A percentile compares a stretch with the other conserved stretches of the same genome.
Conservation (phyloP, 129 eudicot species). For the Escallonia rubra region DNA sequence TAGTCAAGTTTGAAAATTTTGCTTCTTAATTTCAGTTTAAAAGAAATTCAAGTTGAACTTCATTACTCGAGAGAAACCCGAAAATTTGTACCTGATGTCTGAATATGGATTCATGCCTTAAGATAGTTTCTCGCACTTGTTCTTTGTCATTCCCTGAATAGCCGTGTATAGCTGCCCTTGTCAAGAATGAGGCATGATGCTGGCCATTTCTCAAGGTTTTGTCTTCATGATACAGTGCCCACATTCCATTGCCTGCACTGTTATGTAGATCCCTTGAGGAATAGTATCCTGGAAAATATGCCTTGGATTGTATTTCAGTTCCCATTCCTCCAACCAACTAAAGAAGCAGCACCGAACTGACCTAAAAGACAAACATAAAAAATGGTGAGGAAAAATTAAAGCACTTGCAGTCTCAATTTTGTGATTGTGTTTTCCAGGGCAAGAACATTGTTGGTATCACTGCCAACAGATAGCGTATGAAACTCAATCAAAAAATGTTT, state of each 20-base stretch:
- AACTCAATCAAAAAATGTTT: neutral
- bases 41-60: too few species aligned
- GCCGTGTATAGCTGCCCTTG: constrained; percentile 30
- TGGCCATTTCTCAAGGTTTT: constrained; percentile 25
- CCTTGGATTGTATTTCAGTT: constrained; percentile 53
- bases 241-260: constrained; percentile 33
- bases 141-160: constrained; percentile 29
- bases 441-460: too few species aligned
- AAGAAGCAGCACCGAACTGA: constrained; percentile 6
- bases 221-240: constrained; percentile 41
- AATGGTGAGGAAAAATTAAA: neutral
- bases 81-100: constrained; percentile 54
- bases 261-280: constrained; percentile 39
- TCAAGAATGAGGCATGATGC: constrained; percentile 19
- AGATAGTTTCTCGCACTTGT: constrained; percentile 49
- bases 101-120: constrained; percentile 66
- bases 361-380: neutral
- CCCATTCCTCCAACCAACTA: constrained; percentile 66
- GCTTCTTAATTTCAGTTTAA: too few species aligned
- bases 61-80: too few species aligned
- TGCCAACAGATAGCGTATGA: neutral
- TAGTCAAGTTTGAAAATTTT: too few species aligned
- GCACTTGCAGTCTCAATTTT: neutral
- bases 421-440: too few species aligned
- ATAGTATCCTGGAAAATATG: constrained; percentile 32